A percentile compares a stretch with the other conserved stretches of the same genome.
Conservation (phyloP, 768 basidiomycete genomes). For the Leccinum obscurum region DNA sequence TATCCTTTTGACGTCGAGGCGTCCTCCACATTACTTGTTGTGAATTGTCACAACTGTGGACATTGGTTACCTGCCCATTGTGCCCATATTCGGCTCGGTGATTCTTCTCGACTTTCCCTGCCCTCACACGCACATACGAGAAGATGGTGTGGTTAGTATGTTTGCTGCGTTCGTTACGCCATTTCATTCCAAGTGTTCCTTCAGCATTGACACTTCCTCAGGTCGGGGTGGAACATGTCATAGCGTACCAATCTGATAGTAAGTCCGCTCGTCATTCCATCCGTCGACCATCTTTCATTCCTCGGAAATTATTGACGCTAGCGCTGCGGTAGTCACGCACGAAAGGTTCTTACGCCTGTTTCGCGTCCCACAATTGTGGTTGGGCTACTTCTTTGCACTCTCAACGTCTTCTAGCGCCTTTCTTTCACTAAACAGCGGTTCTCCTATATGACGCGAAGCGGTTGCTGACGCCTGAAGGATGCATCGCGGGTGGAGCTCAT, state of each 20-base stretch:
- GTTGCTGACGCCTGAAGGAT: conserved; percentile 11
- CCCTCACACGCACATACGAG: conserved; percentile 12
- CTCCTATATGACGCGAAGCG: conserved; percentile 14
- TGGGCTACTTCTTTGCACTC: conserved; percentile 10
- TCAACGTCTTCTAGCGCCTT: conserved; percentile 14
- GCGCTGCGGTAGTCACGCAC: conserved; percentile 12
- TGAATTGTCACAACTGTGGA: conserved; percentile 28
- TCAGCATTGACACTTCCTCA: conserved; percentile 13
- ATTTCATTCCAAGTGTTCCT: conserved; percentile 25
- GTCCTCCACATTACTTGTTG: conserved; percentile 33
- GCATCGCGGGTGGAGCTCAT: conserved; percentile 16
- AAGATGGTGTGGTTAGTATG: conserved; percentile 23
- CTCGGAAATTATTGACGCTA: conserved; percentile 27
- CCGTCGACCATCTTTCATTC: conserved; percentile 23
- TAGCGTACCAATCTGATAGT: conserved; percentile 8
- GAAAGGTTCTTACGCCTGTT: conserved; percentile 13
- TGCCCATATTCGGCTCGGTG: conserved; percentile 18
- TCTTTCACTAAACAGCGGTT: not conserved
- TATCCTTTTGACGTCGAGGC: conserved; percentile 25
- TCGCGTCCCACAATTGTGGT: conserved; percentile 2
- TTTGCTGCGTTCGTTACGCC: conserved; percentile 22
- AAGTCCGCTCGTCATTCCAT: conserved; percentile 17
- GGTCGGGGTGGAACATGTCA: not conserved
- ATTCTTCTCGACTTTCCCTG: conserved; percentile 19
- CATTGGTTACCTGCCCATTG: conserved; percentile 19